phyloP scores from a whole-genome alignment of 768 basidiomycete species.

The Omphalotus guepiniiformis region DNA sequence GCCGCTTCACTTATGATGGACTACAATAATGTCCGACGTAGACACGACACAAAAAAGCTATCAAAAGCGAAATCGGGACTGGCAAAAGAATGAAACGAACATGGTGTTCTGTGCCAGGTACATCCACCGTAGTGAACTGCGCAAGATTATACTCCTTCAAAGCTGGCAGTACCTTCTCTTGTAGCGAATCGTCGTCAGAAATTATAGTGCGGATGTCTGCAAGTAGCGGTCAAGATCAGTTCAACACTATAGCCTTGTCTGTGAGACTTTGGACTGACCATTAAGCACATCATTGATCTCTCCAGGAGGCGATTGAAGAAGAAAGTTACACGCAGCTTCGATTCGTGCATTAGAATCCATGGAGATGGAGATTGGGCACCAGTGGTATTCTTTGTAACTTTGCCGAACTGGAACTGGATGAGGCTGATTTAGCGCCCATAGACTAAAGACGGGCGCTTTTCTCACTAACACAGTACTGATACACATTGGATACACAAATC shows the following conservation, averaged over 20 bases:
- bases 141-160: conserved; percentile 81
- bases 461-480: no score
- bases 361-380: not conserved
- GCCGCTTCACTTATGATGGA: conserved; percentile 79
- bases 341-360: conserved; percentile 68
- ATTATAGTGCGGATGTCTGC: conserved; percentile 90
- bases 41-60: not conserved
- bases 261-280: conserved; percentile 43
- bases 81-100: conserved; percentile 39
- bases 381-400: not conserved
- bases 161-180: conserved; percentile 72
- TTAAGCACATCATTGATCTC: conserved; percentile 96
- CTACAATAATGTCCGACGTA: conserved; percentile 38
- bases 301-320: conserved; percentile 90
- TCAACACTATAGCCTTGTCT: conserved; percentile 4
- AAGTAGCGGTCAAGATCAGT: conserved; percentile 1
- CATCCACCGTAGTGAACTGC: conserved; percentile 84
- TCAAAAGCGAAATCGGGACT: not conserved
- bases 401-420: not conserved
- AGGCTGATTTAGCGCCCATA: no score
- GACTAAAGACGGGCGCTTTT: no score
- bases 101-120: conserved; percentile 73
- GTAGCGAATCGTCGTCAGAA: conserved; percentile 79
- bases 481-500: no score
- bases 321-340: conserved; percentile 67